Base-by-base conservation (phyloP, 2,329 filamentous ascomycete species). In the Paracoccidioides brasiliensis region DNA sequence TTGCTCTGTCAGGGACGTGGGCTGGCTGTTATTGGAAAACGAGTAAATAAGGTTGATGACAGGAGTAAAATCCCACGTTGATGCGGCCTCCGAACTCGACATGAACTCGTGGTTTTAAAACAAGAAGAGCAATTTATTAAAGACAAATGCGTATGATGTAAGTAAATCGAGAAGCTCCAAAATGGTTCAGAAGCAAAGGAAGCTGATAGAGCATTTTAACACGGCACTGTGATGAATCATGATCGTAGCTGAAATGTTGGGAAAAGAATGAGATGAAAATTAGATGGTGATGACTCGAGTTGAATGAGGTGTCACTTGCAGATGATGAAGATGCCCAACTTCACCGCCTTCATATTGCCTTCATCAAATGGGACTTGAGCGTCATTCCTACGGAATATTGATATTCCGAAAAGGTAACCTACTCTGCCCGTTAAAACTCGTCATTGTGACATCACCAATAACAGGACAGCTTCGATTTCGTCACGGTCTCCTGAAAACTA, bases 41-140 rank as follows among this genome's bases (percentile, higher is more conserved):
- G 68, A 71, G 51, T 67, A 64, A 6, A 76, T 67, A 50, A 76
- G 68, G 58, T 70, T 67, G 59, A 74, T 70, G 59, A 72, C 74
- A 61, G 70, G 67, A 60, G 67, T 65, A 57, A 76, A 72, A 64
- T 76, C 74, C 74, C 74, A 76, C 54, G 66, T 64, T 42, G 67
- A 67, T 56, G 63, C 53, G 28, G 60, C 58, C 54, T 64, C 61
- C 56, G 60, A 54, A 44, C 64, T 59, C 53, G 63, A 63, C 71
- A 61, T 61, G 55, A 58, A 60, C 49, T n/a, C 14, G 37, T 30
- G 22, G 15, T 52, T 40, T 41, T 52, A 10, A 1, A n/a, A 10
- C 49, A 30, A 52, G 15, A 12, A 10, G 40, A 32, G 42, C 9
- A 32, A 30, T 5, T 4, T 45, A 3, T 38, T 43, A 55, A 15